Percentiles rank a stretch among this genome's conserved stretches.
These are phyloP conservation scores for Hypoxylon sp. DNA, from an alignment of 2,329 filamentous ascomycete genomes.

Conservation along the genomic window DNA sequence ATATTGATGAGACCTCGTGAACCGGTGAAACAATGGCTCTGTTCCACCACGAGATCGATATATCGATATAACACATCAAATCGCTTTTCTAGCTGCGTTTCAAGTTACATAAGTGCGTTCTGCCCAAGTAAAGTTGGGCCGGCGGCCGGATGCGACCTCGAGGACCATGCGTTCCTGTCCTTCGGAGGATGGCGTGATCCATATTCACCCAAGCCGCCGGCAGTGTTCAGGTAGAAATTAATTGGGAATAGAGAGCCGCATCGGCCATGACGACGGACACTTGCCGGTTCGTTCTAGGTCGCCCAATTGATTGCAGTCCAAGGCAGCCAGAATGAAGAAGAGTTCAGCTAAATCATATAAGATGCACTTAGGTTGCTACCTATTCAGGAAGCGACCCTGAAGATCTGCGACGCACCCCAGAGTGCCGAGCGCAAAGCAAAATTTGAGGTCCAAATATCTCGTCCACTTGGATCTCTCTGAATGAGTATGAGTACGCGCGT, in stretches of 20 bases:
- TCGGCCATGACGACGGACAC: conserved; percentile 26
- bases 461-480: conserved; percentile 26
- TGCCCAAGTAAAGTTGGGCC: conserved; percentile 35
- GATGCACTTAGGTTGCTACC: conserved; percentile 15
- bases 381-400: conserved; percentile 31
- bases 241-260: conserved; percentile 27
- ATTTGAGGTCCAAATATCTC: conserved; percentile 27
- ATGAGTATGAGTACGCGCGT: conserved; percentile 32
- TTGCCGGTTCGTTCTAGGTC: conserved; percentile 37
- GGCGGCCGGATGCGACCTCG: conserved; percentile 27
- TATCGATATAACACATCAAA: conserved; percentile 12
- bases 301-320: conserved; percentile 34
- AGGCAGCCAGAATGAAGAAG: conserved; percentile 37
- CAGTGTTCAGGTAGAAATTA: conserved; percentile 26
- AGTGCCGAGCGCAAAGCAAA: conserved; percentile 20
- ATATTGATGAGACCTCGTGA: not conserved
- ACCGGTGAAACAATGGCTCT: not conserved
- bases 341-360: conserved; percentile 41
- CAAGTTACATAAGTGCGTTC: conserved; percentile 33
- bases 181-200: conserved; percentile 39
- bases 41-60: not conserved
- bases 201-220: conserved; percentile 31
- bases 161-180: conserved; percentile 11
- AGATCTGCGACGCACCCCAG: conserved; percentile 35
- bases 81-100: conserved; percentile 10